Percentiles rank a stretch among this genome's conserved stretches.
phyloP scores from a whole-genome alignment of 2,329 filamentous ascomycete species.

The Apiospora pterosperma region DNA sequence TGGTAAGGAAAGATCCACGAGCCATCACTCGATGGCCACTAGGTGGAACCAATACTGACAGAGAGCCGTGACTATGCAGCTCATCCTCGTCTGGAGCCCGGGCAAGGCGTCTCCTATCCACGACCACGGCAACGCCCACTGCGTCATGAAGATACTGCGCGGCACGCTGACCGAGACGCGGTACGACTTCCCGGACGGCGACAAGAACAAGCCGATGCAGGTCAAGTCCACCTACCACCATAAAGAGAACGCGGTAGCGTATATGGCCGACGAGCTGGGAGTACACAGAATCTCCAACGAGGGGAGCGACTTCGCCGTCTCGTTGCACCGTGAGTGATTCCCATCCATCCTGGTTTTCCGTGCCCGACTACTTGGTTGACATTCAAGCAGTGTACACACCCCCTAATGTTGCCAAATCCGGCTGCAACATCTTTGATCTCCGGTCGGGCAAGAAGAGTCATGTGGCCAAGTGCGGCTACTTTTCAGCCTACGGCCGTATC shows the following conservation, averaged over 20 bases:
- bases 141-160: slow-evolving; percentile 84
- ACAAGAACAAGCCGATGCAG: slow-evolving; percentile 53
- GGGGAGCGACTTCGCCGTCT: slow-evolving; percentile 74
- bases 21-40: not conserved
- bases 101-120: slow-evolving; percentile 82
- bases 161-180: slow-evolving; percentile 78
- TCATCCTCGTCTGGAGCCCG: slow-evolving; percentile 86
- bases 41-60: slow-evolving; percentile 15
- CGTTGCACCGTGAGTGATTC: slow-evolving; percentile 63
- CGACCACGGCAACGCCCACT: slow-evolving; percentile 86
- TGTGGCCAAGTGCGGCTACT: slow-evolving; percentile 68
- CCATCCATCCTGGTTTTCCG: slow-evolving; percentile 3
- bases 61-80: slow-evolving; percentile 44
- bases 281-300: slow-evolving; percentile 80
- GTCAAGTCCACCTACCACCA: slow-evolving; percentile 67
- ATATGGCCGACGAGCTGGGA: slow-evolving; percentile 89
- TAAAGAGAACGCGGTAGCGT: slow-evolving; percentile 71
- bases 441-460: slow-evolving; percentile 71
- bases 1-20: slow-evolving; percentile 33
- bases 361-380: slow-evolving; percentile 17
- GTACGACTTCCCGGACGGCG: slow-evolving; percentile 65
- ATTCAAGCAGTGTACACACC: slow-evolving; percentile 68
- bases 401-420: slow-evolving; percentile 79
- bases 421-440: slow-evolving; percentile 79
- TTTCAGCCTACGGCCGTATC: slow-evolving; percentile 55